Evolutionary conservation across 192 early-diverging fungal genomes (phyloP).

Genomic region (Dispira parvispora): DNA sequence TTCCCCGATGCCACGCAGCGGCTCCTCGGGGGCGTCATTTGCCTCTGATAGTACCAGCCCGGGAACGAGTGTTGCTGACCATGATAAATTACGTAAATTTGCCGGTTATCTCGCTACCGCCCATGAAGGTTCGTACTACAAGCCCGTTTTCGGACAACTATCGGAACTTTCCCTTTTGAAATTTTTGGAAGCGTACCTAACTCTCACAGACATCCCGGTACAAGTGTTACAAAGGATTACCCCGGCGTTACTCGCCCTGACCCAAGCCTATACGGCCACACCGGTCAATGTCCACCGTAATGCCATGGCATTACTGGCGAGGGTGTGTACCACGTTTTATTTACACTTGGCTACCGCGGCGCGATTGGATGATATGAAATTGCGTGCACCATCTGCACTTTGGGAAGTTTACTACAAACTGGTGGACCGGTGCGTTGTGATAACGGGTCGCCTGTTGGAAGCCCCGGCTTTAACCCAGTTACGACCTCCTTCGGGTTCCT

Average conservation of each 20-base stretch:
- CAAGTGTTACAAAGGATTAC: background rate
- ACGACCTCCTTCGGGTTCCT: background rate
- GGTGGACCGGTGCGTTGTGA: slow-evolving; percentile 56
- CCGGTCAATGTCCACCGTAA: background rate
- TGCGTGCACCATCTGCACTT: background rate
- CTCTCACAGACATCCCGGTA: background rate
- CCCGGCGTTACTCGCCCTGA: background rate
- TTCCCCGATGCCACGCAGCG: background rate
- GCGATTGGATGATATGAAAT: background rate
- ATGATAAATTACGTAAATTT: too few species aligned
- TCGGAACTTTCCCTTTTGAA: background rate
- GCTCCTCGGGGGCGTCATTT: background rate
- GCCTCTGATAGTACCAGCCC: background rate
- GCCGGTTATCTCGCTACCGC: background rate
- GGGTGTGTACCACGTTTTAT: slow-evolving; percentile 25
- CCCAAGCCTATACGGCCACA: background rate
- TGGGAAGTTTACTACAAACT: slow-evolving; percentile 22
- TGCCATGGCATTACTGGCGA: slow-evolving; percentile 23
- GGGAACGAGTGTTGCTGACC: too few species aligned
- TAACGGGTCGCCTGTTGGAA: slow-evolving; percentile 54
- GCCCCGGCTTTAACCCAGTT: background rate
- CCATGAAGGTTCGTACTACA: background rate
- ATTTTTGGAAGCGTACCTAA: slow-evolving; percentile 3
- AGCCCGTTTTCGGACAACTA: background rate
- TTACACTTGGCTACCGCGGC: slow-evolving; percentile 14